These are phyloP conservation scores for Roridomyces roridus DNA, from an alignment of 768 basidiomycete genomes.

Conservation along the genomic window DNA sequence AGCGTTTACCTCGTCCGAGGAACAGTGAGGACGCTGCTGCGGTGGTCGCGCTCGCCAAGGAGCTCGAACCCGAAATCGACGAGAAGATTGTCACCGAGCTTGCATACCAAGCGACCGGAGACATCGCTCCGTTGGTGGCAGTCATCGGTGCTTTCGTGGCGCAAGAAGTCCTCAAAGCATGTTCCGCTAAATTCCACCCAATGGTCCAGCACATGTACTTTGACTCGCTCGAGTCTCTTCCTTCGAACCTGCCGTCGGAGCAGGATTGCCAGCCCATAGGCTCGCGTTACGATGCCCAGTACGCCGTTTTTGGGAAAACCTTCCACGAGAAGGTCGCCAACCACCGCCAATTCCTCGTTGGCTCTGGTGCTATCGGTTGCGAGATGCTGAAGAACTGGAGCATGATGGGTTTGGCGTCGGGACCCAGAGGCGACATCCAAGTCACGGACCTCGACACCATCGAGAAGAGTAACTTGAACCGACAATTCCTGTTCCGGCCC, in stretches of 20 bases:
- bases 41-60: constrained; percentile 80
- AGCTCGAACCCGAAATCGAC: constrained; percentile 74
- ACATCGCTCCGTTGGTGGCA: constrained; percentile 88
- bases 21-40: constrained; percentile 79
- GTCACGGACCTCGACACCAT: constrained; percentile 99
- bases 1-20: constrained; percentile 80
- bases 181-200: constrained; percentile 97
- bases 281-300: constrained; percentile 91
- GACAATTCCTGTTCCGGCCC: constrained; percentile 96
- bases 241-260: constrained; percentile 75
- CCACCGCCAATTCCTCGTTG: constrained; percentile 94
- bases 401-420: constrained; percentile 94
- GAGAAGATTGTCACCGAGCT: constrained; percentile 86
- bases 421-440: constrained; percentile 79
- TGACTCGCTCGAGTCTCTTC: constrained; percentile 95
- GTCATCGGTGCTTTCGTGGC: constrained; percentile 98
- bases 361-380: constrained; percentile 98
- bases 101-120: constrained; percentile 90
- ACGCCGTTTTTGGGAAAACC: constrained; percentile 91
- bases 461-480: constrained; percentile 98
- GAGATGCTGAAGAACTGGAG: constrained; percentile 99
- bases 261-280: constrained; percentile 82
- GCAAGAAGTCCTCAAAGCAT: constrained; percentile 96
- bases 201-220: constrained; percentile 96
- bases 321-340: constrained; percentile 94